Base-by-base conservation (phyloP, 2,329 filamentous ascomycete species). In the Diatrype stigma region DNA sequence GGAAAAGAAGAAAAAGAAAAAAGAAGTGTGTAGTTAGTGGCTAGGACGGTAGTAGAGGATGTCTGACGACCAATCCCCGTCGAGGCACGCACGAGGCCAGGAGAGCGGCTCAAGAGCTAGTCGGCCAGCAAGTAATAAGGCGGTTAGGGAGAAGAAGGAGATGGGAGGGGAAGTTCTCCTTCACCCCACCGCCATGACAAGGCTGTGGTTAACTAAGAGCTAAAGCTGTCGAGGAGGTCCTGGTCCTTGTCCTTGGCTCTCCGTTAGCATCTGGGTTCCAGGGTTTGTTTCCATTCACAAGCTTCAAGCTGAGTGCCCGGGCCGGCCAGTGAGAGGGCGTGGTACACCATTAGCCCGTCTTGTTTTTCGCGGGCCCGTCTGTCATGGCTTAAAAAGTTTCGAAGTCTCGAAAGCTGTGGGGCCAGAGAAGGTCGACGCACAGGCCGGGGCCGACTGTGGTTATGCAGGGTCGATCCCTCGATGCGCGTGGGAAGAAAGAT, bases 401-500 rank as follows among this genome's bases (percentile, higher is more conserved):
- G 56, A 63, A 47, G 10, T 48, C 45, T 51, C 32, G 48, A 30
- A 32, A 47, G 52, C 53, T 54, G 49, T 49, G 50, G 44, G 50
- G 44, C 50, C 42, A 55, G 53, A 55, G 59, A 51, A 40, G 47
- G 58, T 56, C 55, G 57, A 59, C 60, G 59, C 55, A 62, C 56
- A 58, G 59, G 54, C 59, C 59, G 60, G 60, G 62, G 56, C 54
- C 54, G 53, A 50, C 49, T 50, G 57, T 56, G 52, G 49, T 52
- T 48, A 55, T 65, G 60, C 64, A 64, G 60, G 63, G 62, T 61
- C 63, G 61, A 65, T 66, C 64, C 62, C 60, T 63, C 58, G 54
- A 60, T 54, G 51, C 48, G 48, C 52, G 53, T 30, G 35, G 32
- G 51, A 42, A 55, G 57, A 60, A 60, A 61, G 54, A 59, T 55